Evolutionary conservation across 2,329 filamentous ascomycete genomes (phyloP).

Genomic region (Penicillium sumatraense): DNA sequence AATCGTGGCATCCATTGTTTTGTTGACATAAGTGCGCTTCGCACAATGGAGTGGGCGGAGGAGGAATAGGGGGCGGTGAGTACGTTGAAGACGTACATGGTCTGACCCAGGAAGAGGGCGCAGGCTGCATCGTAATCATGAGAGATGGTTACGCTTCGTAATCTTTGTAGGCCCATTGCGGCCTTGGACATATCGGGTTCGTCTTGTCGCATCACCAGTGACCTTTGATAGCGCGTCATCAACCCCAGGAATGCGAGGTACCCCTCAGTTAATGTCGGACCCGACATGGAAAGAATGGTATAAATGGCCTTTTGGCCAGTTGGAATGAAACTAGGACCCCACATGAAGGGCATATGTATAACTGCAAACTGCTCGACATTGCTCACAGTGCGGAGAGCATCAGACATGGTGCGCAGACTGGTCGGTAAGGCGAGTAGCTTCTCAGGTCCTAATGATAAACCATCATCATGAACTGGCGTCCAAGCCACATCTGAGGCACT

Average conservation of each 20-base stretch:
- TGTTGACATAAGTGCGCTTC: conserved; percentile 32
- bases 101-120: conserved; percentile 31
- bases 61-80: conserved; percentile 29
- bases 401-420: conserved; percentile 20
- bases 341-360: conserved; percentile 27
- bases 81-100: conserved; percentile 35
- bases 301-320: conserved; percentile 21
- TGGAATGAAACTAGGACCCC: conserved; percentile 23
- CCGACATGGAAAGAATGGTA: conserved; percentile 22
- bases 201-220: conserved; percentile 22
- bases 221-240: conserved; percentile 29
- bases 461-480: conserved; percentile 6
- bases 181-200: conserved; percentile 27
- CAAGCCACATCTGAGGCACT: conserved; percentile 2
- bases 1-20: conserved; percentile 33
- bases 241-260: conserved; percentile 28
- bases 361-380: conserved; percentile 24
- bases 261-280: conserved; percentile 23
- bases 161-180: conserved; percentile 23
- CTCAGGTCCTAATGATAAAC: conserved; percentile 18
- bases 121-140: conserved; percentile 30
- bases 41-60: conserved; percentile 30
- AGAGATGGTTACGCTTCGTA: conserved; percentile 23
- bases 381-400: conserved; percentile 24
- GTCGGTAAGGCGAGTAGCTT: conserved; percentile 17